Conservation (phyloP, 129 eudicot species). For the Erigeron canadensis region DNA sequence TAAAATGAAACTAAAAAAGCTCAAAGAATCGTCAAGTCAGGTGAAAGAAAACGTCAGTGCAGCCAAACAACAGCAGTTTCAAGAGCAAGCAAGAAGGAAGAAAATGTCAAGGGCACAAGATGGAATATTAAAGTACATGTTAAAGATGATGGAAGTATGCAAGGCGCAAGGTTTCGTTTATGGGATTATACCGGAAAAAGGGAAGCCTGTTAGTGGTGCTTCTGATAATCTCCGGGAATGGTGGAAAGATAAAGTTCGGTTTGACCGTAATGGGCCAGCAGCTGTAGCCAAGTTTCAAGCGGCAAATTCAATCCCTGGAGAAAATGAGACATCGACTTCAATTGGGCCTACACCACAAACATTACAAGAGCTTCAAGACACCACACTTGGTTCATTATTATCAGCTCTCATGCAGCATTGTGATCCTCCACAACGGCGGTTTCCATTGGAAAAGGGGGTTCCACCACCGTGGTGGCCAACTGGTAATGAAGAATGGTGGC, state of each 20-base stretch:
- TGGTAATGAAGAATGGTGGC: conserved; percentile 83
- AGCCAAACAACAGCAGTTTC: conserved; percentile 61
- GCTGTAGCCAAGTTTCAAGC: conserved; percentile 65
- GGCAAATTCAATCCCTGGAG: conserved; percentile 49
- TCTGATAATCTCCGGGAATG: conserved; percentile 83
- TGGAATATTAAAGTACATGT: conserved; percentile 71
- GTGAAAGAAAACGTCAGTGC: conserved; percentile 41
- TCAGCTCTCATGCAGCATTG: conserved; percentile 88
- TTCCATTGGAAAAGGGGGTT: conserved; percentile 72
- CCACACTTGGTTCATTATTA: conserved; percentile 73
- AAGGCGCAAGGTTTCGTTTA: conserved; percentile 86
- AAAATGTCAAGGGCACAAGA: conserved; percentile 86
- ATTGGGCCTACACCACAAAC: conserved; percentile 80
- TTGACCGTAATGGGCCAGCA: conserved; percentile 86
- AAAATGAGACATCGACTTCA: conserved; percentile 40
- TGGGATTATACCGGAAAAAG: conserved; percentile 84
- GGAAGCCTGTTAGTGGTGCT: conserved; percentile 89
- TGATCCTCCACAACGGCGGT: conserved; percentile 80
- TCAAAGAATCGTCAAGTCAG: conserved; percentile 45
- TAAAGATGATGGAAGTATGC: conserved; percentile 93
- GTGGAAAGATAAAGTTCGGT: conserved; percentile 95
- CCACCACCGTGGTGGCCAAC: conserved; percentile 96
- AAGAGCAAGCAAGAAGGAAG: conserved; percentile 55
- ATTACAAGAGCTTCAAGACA: conserved; percentile 81
- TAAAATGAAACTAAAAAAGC: conserved; percentile 63